Conservation (phyloP, 768 basidiomycete genomes). For the Chalciporus pseudorubinellus region DNA sequence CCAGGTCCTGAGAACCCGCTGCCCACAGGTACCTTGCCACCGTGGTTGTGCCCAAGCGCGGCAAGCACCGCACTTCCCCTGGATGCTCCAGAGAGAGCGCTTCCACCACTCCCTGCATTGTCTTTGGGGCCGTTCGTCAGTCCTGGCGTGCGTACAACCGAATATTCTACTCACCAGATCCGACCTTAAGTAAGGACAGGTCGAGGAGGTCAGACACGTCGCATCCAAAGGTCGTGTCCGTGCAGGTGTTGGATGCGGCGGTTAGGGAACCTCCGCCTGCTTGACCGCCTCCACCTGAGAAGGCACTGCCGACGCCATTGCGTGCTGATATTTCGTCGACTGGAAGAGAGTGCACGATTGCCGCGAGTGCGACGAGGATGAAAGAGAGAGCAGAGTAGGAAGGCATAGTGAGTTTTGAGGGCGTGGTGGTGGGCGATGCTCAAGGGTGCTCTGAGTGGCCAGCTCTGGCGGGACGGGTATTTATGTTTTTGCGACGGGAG, state of each 20-base stretch:
- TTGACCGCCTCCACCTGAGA: constrained; percentile 27
- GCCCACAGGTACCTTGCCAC: constrained; percentile 3
- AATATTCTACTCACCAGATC: constrained; percentile 10
- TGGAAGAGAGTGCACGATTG: constrained; percentile 25
- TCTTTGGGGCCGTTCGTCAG: constrained; percentile 13
- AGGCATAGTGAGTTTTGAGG: constrained; percentile 21
- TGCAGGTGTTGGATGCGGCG: constrained; percentile 4
- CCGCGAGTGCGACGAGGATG: constrained; percentile 23
- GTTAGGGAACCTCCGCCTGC: constrained; percentile 37
- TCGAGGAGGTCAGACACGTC: not conserved
- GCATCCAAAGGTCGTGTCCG: not conserved
- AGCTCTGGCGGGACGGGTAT: not conserved
- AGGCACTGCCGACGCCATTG: constrained; percentile 13
- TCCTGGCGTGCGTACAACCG: not conserved
- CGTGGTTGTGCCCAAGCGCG: not conserved
- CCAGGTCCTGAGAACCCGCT: constrained; percentile 9
- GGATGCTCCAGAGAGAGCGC: constrained; percentile 6
- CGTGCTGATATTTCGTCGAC: constrained; percentile 23
- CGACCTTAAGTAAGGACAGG: not conserved
- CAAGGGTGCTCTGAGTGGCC: constrained; percentile 2
- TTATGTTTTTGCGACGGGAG: constrained; percentile 10
- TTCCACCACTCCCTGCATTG: constrained; percentile 9
- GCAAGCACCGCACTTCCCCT: not conserved
- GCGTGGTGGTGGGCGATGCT: constrained; percentile 8
- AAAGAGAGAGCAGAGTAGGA: constrained; percentile 21